Evolutionary conservation across 164 flowering plant species (phyloP).

Genomic region (Warburgia ugandensis): DNA sequence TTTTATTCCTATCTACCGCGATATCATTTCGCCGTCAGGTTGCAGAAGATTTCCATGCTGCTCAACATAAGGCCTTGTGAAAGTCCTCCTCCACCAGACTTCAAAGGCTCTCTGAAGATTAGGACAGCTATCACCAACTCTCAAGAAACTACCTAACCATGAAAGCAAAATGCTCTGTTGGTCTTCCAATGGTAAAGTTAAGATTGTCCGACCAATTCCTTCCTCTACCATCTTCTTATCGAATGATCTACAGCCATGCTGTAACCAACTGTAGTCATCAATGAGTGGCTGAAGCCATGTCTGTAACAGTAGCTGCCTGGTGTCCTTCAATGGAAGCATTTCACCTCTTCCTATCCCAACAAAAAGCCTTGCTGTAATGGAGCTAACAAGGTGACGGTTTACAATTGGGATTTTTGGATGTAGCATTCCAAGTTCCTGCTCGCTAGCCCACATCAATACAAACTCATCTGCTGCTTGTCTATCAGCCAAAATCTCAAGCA

Average conservation of each 20-base stretch:
- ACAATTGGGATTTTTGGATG: constrained; percentile 57
- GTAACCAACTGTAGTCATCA: constrained; percentile 86
- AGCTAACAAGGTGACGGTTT: constrained; percentile 74
- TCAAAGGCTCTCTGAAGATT: constrained; percentile 94
- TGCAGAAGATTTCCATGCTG: constrained; percentile 19
- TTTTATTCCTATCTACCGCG: not conserved
- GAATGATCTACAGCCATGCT: constrained; percentile 72
- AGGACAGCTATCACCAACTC: constrained; percentile 85
- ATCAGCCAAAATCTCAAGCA: constrained; percentile 74
- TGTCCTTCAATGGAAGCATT: constrained; percentile 73
- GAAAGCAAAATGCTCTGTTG: constrained; percentile 77
- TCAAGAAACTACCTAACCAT: constrained; percentile 82
- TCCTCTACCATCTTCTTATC: constrained; percentile 91
- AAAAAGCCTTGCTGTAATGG: constrained; percentile 74
- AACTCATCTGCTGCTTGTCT: constrained; percentile 77
- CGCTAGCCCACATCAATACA: constrained; percentile 67
- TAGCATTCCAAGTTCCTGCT: constrained; percentile 58
- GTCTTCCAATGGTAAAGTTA: constrained; percentile 87
- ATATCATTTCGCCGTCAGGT: constrained; percentile 12
- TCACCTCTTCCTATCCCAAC: constrained; percentile 93
- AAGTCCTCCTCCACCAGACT: constrained; percentile 99
- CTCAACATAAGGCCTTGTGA: constrained; percentile 55
- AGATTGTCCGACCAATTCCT: constrained; percentile 89
- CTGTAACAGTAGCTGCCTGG: constrained; percentile 52
- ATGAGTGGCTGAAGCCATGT: constrained; percentile 95